Conservation (phyloP, 2,329 filamentous ascomycete species). For the Alternaria ethzedia region DNA sequence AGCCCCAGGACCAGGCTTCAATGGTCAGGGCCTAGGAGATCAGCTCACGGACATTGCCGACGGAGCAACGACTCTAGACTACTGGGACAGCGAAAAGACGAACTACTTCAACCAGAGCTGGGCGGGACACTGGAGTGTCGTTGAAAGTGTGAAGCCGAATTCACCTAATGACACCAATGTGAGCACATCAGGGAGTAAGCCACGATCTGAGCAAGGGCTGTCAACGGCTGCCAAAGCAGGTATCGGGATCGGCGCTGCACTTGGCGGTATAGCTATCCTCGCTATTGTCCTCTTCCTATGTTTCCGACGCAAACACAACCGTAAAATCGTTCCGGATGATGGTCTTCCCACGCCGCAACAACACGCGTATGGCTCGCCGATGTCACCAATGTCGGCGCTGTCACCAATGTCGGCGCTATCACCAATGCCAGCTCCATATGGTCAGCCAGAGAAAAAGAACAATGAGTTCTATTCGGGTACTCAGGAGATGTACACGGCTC, state of each 20-base stretch:
- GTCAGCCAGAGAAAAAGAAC: not conserved
- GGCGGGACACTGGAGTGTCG: not conserved
- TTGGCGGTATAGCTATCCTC: not conserved
- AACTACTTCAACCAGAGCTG: conserved; percentile 2
- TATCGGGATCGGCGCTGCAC: not conserved
- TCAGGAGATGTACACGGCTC: not conserved
- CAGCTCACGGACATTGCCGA: conserved; percentile 2
- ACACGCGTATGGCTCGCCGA: not conserved
- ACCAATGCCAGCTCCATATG: not conserved
- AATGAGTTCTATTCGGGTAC: not conserved
- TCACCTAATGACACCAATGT: not conserved
- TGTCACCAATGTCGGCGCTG: not conserved
- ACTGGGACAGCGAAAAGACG: not conserved
- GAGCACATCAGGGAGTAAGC: not conserved
- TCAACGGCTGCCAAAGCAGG: not conserved
- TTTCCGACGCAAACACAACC: not conserved
- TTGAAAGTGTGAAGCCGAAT: not conserved
- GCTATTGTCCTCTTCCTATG: not conserved
- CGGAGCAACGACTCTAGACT: not conserved
- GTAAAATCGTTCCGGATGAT: not conserved
- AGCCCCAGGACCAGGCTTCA: conserved; percentile 4
- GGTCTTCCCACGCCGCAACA: not conserved
- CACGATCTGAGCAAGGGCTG: not conserved
- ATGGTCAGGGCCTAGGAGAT: conserved; percentile 2
- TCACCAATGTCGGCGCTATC: too few species aligned